Conservation (phyloP, 164 flowering plant genomes). For the Akebia trifoliata region DNA sequence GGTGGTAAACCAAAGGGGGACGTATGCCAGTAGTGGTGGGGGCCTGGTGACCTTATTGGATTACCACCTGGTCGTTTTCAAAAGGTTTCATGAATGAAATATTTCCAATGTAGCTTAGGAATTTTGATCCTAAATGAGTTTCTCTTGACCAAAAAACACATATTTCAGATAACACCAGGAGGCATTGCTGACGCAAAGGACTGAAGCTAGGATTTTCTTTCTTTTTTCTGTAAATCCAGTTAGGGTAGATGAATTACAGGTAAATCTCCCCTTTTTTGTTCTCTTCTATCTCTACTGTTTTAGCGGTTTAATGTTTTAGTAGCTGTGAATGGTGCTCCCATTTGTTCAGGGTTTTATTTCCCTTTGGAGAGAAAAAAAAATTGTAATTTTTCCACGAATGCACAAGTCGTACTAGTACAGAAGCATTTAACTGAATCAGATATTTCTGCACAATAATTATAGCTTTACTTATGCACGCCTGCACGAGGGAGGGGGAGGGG, state of each 20-base stretch:
- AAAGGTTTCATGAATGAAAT: background rate
- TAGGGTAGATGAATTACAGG: background rate
- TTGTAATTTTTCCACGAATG: too few species aligned
- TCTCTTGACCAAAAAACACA: slow-evolving; percentile 49
- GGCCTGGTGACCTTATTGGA: background rate
- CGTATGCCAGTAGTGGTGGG: background rate
- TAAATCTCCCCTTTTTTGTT: background rate
- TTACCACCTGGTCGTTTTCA: background rate
- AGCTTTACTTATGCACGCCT: too few species aligned
- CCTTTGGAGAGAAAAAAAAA: too few species aligned
- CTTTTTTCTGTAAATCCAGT: background rate
- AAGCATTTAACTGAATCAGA: too few species aligned
- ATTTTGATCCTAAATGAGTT: background rate
- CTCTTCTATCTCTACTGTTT: background rate
- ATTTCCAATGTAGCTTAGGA: background rate
- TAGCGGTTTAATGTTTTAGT: background rate
- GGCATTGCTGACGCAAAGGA: slow-evolving; percentile 94
- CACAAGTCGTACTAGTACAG: too few species aligned
- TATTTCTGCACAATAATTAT: too few species aligned
- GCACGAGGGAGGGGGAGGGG: too few species aligned
- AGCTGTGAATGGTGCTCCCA: too few species aligned
- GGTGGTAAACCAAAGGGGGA: background rate
- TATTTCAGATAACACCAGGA: slow-evolving; percentile 92
- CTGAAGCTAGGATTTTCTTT: slow-evolving; percentile 23
- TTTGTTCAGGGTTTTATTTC: too few species aligned